A percentile compares a stretch with the other conserved stretches of the same genome.
These are phyloP conservation scores for Pseudogymnoascus pannorum DNA, from an alignment of 2,329 filamentous ascomycete genomes.

Conservation along the genomic window DNA sequence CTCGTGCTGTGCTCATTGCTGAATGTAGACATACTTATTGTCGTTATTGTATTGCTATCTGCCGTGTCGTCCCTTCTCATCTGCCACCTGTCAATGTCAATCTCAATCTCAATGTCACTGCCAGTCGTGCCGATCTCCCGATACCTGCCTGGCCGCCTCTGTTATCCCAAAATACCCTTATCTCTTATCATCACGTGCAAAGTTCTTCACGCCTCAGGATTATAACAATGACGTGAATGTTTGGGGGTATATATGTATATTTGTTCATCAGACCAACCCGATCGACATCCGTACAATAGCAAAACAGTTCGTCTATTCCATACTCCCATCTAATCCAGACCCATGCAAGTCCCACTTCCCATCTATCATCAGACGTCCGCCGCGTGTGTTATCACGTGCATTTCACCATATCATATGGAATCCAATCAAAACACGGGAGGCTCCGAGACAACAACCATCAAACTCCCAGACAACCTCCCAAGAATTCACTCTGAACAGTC, in stretches of 20 bases:
- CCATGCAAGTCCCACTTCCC: neutral
- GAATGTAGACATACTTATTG: neutral
- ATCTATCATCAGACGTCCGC: neutral
- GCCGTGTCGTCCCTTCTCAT: too few relatives aligned
- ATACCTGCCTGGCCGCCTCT: neutral
- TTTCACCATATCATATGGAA: neutral
- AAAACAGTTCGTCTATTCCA: neutral
- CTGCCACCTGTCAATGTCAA: constrained; percentile 1
- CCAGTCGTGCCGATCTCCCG: neutral
- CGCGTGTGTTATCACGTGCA: neutral
- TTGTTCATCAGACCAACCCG: too few relatives aligned
- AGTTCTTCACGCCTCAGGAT: too few relatives aligned
- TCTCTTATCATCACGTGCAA: neutral
- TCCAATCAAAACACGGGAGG: neutral
- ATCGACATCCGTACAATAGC: too few relatives aligned
- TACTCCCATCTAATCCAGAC: neutral
- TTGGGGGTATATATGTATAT: too few relatives aligned
- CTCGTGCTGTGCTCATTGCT: neutral
- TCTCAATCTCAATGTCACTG: neutral
- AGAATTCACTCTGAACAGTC: neutral
- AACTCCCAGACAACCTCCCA: neutral
- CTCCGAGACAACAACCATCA: neutral
- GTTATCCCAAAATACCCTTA: neutral
- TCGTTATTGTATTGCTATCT: too few relatives aligned
- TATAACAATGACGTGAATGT: too few relatives aligned